These are phyloP conservation scores for Pseudotulostoma volvatum DNA, from an alignment of 495 filamentous ascomycete species.

Conservation along the genomic window DNA sequence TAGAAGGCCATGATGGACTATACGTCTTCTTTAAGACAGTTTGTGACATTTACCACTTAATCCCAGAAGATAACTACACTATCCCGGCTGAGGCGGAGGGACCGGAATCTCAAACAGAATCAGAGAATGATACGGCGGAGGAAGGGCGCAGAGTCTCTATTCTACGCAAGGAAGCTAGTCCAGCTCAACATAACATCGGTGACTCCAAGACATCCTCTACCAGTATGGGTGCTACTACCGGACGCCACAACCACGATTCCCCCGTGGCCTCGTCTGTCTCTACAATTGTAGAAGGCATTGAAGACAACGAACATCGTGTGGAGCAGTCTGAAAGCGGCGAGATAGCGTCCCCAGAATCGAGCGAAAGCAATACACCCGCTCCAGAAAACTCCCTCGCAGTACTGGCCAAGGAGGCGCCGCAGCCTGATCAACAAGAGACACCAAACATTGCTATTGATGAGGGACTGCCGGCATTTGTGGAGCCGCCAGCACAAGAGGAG, in stretches of 20 bases:
- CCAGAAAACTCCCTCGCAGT: too few relatives aligned
- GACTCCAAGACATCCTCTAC: conserved; percentile 20
- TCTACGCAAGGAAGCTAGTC: conserved; percentile 20
- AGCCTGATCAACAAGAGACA: too few relatives aligned
- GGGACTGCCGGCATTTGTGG: too few relatives aligned
- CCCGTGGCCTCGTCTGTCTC: conserved; percentile 58
- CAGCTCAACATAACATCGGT: conserved; percentile 12
- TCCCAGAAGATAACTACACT: conserved; percentile 89
- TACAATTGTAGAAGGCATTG: conserved; percentile 54
- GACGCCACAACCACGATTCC: conserved; percentile 56
- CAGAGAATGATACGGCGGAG: conserved; percentile 18
- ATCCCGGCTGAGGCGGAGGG: conserved; percentile 88
- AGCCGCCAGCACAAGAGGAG: neutral
- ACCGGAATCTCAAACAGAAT: conserved; percentile 31
- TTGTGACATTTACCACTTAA: conserved; percentile 74
- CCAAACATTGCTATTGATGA: too few relatives aligned
- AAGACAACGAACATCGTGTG: conserved; percentile 36
- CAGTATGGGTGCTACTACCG: conserved; percentile 47
- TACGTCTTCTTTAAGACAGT: conserved; percentile 96
- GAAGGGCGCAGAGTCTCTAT: conserved; percentile 30
- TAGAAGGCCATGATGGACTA: conserved; percentile 73
- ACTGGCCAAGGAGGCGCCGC: too few relatives aligned
- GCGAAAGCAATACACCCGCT: too few relatives aligned
- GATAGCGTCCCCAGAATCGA: neutral
- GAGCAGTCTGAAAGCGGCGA: conserved; percentile 1